Conservation (phyloP, 768 basidiomycete genomes). For the Termitomyces sp. region DNA sequence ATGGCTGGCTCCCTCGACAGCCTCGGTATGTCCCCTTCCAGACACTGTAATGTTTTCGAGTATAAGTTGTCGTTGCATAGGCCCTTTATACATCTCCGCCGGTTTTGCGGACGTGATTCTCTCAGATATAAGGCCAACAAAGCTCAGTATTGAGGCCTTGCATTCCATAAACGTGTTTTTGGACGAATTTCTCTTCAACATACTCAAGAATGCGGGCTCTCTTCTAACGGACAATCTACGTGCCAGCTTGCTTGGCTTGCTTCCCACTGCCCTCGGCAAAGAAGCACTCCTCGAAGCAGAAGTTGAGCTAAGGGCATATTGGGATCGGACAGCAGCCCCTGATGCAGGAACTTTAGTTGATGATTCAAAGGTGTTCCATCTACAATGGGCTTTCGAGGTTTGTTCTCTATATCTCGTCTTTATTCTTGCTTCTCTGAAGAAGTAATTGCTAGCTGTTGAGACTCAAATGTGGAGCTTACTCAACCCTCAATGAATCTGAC, state of each 20-base stretch:
- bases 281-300: conserved; percentile 92
- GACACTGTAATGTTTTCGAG: background rate
- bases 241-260: conserved; percentile 59
- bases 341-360: conserved; percentile 33
- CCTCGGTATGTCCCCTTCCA: conserved; percentile 29
- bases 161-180: conserved; percentile 72
- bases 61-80: conserved; percentile 20
- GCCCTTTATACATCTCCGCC: conserved; percentile 74
- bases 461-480: conserved; percentile 86
- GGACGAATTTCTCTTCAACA: conserved; percentile 77
- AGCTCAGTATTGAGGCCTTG: conserved; percentile 75
- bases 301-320: conserved; percentile 85
- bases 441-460: conserved; percentile 39
- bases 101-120: conserved; percentile 88
- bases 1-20: conserved; percentile 40
- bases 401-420: conserved; percentile 14
- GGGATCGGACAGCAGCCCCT: conserved; percentile 58
- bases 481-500: conserved; percentile 74
- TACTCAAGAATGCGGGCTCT: conserved; percentile 61
- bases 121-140: conserved; percentile 89
- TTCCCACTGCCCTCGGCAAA: conserved; percentile 82
- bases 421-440: conserved; percentile 2
- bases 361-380: conserved; percentile 53
- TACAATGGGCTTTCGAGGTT: conserved; percentile 77
- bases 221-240: conserved; percentile 72